These are phyloP conservation scores for Postia placenta DNA, from an alignment of 768 basidiomycete species.

Conservation along the genomic window DNA sequence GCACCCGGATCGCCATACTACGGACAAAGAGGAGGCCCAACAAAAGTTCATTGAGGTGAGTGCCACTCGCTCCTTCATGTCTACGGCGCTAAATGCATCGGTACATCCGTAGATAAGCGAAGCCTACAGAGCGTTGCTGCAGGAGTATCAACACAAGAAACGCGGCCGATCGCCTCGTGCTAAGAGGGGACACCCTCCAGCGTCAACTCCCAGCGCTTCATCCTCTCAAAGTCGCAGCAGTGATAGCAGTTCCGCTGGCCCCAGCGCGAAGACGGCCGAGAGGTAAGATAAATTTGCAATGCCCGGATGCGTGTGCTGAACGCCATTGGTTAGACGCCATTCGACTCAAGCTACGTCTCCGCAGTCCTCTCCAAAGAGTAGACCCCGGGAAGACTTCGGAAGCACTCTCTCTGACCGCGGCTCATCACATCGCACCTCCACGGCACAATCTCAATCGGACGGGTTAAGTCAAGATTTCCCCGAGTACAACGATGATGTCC, in stretches of 20 bases:
- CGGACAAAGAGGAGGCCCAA: constrained; percentile 45
- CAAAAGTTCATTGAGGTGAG: constrained; percentile 53
- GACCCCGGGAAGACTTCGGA: no score
- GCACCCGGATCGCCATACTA: constrained; percentile 60
- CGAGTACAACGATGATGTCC: background rate
- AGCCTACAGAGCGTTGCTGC: constrained; percentile 50
- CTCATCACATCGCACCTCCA: no score
- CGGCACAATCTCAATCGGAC: no score
- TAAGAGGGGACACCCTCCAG: background rate
- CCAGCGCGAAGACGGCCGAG: background rate
- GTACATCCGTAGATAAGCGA: constrained; percentile 37
- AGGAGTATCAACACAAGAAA: constrained; percentile 22
- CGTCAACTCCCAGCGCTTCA: background rate
- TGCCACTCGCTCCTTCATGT: background rate
- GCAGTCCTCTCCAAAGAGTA: no score
- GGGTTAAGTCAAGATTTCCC: no score
- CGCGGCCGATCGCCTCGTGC: background rate
- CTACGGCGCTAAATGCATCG: constrained; percentile 1
- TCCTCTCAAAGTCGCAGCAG: background rate
- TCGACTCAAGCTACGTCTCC: no score
- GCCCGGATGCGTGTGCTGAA: no score
- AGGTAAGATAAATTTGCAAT: background rate
- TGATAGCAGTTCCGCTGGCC: background rate
- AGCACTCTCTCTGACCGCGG: no score
- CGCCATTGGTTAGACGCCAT: no score